phyloP scores from a whole-genome alignment of 2,329 filamentous ascomycete species.

The Acrodontium crateriforme region DNA sequence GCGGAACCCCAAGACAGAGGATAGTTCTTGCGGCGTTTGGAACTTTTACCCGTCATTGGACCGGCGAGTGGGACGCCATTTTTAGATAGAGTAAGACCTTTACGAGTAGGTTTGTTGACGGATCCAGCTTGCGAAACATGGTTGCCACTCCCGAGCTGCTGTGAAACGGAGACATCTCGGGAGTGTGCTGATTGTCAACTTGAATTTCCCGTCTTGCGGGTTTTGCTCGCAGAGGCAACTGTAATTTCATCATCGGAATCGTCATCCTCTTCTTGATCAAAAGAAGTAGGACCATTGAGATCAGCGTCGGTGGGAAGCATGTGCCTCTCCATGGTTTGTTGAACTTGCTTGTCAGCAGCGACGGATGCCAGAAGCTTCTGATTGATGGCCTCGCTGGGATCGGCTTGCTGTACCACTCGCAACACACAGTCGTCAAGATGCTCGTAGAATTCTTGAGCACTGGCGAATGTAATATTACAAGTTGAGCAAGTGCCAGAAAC shows the following conservation, averaged over 20 bases:
- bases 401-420: constrained; percentile 46
- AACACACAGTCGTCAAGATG: constrained; percentile 66
- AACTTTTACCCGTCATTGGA: constrained; percentile 40
- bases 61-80: constrained; percentile 49
- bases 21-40: constrained; percentile 88
- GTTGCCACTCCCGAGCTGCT: constrained; percentile 25
- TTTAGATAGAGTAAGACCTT: constrained; percentile 65
- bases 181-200: constrained; percentile 37
- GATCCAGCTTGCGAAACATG: constrained; percentile 24
- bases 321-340: constrained; percentile 45
- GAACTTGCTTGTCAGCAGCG: constrained; percentile 43
- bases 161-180: constrained; percentile 24
- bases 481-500: constrained; percentile 84
- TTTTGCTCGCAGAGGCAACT: constrained; percentile 37
- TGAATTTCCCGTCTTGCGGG: constrained; percentile 36
- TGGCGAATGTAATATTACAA: constrained; percentile 70
- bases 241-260: constrained; percentile 38
- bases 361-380: constrained; percentile 43
- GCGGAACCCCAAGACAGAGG: constrained; percentile 88
- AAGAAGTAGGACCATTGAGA: constrained; percentile 26
- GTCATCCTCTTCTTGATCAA: constrained; percentile 40
- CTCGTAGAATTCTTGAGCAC: constrained; percentile 93
- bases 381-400: constrained; percentile 45
- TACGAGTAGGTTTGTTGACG: constrained; percentile 34
- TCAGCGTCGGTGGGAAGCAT: constrained; percentile 37